Conservation (phyloP, 495 filamentous ascomycete genomes). For the Clohesyomyces aquaticus region DNA sequence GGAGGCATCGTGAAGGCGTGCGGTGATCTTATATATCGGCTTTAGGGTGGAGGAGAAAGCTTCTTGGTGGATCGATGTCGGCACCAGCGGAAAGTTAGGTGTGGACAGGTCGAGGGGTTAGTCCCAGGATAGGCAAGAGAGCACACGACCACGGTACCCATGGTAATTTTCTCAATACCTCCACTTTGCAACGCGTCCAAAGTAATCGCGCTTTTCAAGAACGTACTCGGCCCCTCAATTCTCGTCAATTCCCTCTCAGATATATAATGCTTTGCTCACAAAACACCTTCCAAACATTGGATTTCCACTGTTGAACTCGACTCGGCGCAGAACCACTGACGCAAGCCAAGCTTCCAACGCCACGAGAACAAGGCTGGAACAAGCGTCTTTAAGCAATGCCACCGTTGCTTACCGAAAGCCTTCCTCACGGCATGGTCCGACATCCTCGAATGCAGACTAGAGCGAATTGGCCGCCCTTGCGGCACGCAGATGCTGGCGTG, state of each 20-base stretch:
- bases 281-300: too few species aligned
- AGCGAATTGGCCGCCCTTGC: too few species aligned
- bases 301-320: too few species aligned
- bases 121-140: slow-evolving; percentile 3
- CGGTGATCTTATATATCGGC: neutral
- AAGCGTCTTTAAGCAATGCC: slow-evolving; percentile 6
- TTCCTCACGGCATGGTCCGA: neutral
- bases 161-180: neutral
- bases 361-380: slow-evolving; percentile 3
- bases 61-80: neutral
- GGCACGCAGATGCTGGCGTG: too few species aligned
- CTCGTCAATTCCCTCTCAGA: neutral
- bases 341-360: slow-evolving; percentile 11
- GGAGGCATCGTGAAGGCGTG: too few species aligned
- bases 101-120: neutral
- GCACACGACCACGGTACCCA: slow-evolving; percentile 1
- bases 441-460: neutral
- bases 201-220: too few species aligned
- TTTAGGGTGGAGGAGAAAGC: neutral
- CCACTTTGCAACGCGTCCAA: too few species aligned
- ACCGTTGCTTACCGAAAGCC: neutral
- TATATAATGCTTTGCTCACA: too few species aligned
- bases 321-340: neutral
- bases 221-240: neutral
- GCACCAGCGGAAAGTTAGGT: neutral